Base-by-base conservation (phyloP, 768 basidiomycete genomes). In the Kwoniella mangroviensis region DNA sequence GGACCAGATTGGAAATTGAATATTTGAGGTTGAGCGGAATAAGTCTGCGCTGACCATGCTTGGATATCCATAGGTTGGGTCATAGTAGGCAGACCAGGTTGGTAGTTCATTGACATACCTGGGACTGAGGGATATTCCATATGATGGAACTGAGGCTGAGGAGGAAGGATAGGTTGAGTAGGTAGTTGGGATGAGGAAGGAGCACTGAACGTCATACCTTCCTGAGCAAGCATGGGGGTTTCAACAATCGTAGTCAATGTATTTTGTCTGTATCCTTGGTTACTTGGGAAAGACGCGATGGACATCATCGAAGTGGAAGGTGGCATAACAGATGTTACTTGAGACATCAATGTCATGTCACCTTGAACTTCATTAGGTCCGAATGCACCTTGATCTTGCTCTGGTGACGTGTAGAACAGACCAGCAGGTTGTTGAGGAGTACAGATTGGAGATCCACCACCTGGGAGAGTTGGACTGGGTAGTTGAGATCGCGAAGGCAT, bases 21-120 rank as follows among this genome's bases (percentile, higher is more conserved):
- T 1, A 59, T 54, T 41, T 67, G 70, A 43, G 66, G 54, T 45
- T 72, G 66, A 42, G 60, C 54, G n/a, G 57, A 66, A 42, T 67
- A 72, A 4, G 70, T 72, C 22, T 72, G 70, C n/a, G 66, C 63
- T 7, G 73, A 68, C 73, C 73, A 74, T 19, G 71, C 71, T 19
- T 67, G 63, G 51, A 73, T 70, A 41, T 73, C 71, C 19, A 67
- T 28, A 10, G 65, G 42, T 51, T 72, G 70, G 22, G 43, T 67
- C 5, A 34, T n/a, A 4, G 56, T 67, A 0, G 68, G 68, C 2
- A 64, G 15, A 19, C 63, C 65, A 40, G 68, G 63, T 40, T 65
- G 68, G 57, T 69, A 73, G 22, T 66, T 70, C 28, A 73, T 21
- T 9, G 60, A 52, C 28, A 75, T 58, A 6, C 71, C 69, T n/a